Evolutionary conservation across 1,284 basidiomycete genomes (phyloP).

Genomic region (Ganoderma resinaceum): DNA sequence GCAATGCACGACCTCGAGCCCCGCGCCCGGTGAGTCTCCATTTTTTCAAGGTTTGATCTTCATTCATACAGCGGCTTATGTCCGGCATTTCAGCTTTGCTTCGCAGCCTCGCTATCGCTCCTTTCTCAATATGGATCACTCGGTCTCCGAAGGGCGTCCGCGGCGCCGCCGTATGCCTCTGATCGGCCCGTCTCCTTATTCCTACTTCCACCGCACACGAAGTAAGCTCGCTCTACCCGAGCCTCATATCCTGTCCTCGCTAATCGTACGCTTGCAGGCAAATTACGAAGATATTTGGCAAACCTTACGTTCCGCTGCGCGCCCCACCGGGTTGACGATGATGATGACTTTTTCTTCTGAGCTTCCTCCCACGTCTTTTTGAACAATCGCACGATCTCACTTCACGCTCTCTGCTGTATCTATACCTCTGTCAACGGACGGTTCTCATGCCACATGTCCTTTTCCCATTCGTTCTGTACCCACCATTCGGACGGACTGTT

Average conservation of each 20-base stretch:
- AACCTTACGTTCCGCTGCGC: constrained; percentile 20
- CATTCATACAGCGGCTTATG: neutral
- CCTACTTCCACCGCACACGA: constrained; percentile 12
- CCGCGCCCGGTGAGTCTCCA: neutral
- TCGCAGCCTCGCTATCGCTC: constrained; percentile 18
- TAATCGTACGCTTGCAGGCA: constrained; percentile 17
- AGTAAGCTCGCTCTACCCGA: constrained; percentile 6
- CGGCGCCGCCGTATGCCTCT: constrained; percentile 16
- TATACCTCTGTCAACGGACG: neutral
- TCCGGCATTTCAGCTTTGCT: neutral
- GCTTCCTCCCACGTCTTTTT: neutral
- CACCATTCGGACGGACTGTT: neutral
- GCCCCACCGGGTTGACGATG: constrained; percentile 11
- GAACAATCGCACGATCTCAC: neutral
- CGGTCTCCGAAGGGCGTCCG: constrained; percentile 14
- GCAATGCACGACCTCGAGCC: constrained; percentile 63
- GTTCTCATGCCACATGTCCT: neutral
- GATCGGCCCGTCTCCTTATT: constrained; percentile 30
- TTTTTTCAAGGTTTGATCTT: neutral
- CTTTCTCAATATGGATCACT: constrained; percentile 28
- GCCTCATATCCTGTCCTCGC: neutral
- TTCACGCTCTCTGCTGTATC: constrained; percentile 4
- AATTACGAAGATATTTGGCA: constrained; percentile 24
- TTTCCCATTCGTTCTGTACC: neutral
- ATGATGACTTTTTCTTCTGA: constrained; percentile 20